Base-by-base conservation (phyloP, 2,329 filamentous ascomycete genomes). In the Xylaria hypoxylon region DNA sequence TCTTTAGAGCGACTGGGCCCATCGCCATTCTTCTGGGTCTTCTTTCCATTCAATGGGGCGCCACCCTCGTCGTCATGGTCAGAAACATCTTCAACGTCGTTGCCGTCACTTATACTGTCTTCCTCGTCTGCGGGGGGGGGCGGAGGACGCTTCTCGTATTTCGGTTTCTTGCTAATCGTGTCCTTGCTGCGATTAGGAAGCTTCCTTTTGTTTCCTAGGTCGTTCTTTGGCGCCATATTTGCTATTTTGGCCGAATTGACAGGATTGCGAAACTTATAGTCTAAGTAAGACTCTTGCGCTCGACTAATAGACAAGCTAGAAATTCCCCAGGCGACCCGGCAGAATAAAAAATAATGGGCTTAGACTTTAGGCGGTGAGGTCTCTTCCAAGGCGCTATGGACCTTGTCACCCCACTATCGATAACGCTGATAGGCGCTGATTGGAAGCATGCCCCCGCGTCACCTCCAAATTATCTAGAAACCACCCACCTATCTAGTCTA, bases 141-240 rank as follows among this genome's bases (percentile, higher is more conserved):
- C 59, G 79, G 67, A 71, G 73, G 72, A 73, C 68, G 72, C 69
- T 76, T 77, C 65, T 70, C 82, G 78, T 67, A 78, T 73, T 71
- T 79, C 57, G 68, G 73, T 68, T 75, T 77, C 72, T 75, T 79
- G 72, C 68, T 80, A 64, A 63, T 76, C 67, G 71, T 62, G 45
- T 78, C 78, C 76, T 90, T 90, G 52, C 76, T 81, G 50, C 81
- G 78, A 76, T 85, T 87, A 40, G 80, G 78, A 38, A 82, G 81
- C 79, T 90, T 90, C 71, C 88, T 82, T 80, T 90, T 90, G 67
- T 79, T 83, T 57, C 84, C 85, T 51, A 79, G 78, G 59, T 81
- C 78, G 64, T 76, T 75, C 75, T 84, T 87, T 13, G 81, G 81
- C 38, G 83, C 84, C 85, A 87, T 87, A 65, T 68, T 77, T 74